These are phyloP conservation scores for Areca catechu DNA, from an alignment of 176 grass and related monocot species.

Conservation along the genomic window DNA sequence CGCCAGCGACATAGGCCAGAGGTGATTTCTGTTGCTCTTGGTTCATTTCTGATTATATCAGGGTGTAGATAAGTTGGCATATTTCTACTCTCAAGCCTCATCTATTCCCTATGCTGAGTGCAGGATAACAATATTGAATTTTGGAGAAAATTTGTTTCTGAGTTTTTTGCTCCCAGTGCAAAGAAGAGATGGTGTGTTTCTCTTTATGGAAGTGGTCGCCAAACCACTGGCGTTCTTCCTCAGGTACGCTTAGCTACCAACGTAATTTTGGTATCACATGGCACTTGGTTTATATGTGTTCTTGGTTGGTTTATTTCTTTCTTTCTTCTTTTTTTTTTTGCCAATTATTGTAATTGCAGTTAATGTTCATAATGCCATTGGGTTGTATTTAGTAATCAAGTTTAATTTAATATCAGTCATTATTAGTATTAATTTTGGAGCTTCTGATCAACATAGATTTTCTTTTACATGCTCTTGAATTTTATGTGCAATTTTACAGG, in stretches of 20 bases:
- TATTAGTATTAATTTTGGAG: too few relatives aligned
- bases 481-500: conserved; percentile 37
- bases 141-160: conserved; percentile 94
- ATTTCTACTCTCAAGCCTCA: too few relatives aligned
- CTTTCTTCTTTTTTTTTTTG: too few relatives aligned
- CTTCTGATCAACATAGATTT: too few relatives aligned
- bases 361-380: conserved; percentile 9
- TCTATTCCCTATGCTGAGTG: not conserved
- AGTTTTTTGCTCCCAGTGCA: conserved; percentile 86
- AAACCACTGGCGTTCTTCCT: conserved; percentile 97
- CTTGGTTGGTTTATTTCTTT: not conserved
- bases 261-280: too few relatives aligned
- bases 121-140: conserved; percentile 98
- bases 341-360: too few relatives aligned
- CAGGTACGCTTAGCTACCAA: conserved; percentile 41
- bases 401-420: too few relatives aligned
- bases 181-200: conserved; percentile 99
- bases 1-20: conserved; percentile 88
- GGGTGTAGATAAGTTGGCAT: too few relatives aligned
- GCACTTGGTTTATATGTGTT: too few relatives aligned
- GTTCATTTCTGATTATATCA: not conserved
- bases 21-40: conserved; percentile 33
- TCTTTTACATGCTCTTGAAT: conserved; percentile 1
- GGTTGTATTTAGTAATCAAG: not conserved
- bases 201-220: conserved; percentile 84